Evolutionary conservation across 1,284 basidiomycete genomes (phyloP).

Genomic region (Limonomyces culmigenus): DNA sequence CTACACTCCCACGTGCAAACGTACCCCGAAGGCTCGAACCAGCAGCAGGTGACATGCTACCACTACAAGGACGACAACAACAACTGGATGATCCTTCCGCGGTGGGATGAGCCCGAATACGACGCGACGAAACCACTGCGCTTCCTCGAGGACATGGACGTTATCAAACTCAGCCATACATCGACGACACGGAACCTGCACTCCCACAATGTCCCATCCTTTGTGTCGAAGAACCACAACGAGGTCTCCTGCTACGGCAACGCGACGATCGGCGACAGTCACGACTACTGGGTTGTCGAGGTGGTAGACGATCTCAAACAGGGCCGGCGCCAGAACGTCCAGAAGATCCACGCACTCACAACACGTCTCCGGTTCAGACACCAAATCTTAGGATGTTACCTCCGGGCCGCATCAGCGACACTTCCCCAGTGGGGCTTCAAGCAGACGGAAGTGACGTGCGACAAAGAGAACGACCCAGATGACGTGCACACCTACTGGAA

Average conservation of each 20-base stretch:
- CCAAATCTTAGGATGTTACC: constrained; percentile 66
- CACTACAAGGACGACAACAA: constrained; percentile 99
- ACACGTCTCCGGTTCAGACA: constrained; percentile 82
- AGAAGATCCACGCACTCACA: constrained; percentile 76
- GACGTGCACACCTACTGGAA: constrained; percentile 96
- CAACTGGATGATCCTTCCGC: constrained; percentile 72
- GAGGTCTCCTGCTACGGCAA: constrained; percentile 95
- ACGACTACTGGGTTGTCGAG: constrained; percentile 90
- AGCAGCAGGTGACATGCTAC: constrained; percentile 98
- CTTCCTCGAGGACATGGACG: constrained; percentile 66
- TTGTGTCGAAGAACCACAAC: constrained; percentile 78
- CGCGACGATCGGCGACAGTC: constrained; percentile 66
- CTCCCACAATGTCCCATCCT: constrained; percentile 78
- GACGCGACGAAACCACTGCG: constrained; percentile 49
- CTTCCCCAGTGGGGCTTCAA: constrained; percentile 99
- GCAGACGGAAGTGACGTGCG: constrained; percentile 92
- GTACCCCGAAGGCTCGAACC: constrained; percentile 82
- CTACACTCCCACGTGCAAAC: constrained; percentile 94
- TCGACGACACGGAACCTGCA: constrained; percentile 87
- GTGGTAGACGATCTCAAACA: constrained; percentile 81
- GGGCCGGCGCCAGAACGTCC: constrained; percentile 39
- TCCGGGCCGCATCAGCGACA: constrained; percentile 77
- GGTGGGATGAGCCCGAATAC: constrained; percentile 59
- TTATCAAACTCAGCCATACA: constrained; percentile 68
- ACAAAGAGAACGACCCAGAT: constrained; percentile 70